Base-by-base conservation (phyloP, 2,329 filamentous ascomycete genomes). In the Penicillium expansum region DNA sequence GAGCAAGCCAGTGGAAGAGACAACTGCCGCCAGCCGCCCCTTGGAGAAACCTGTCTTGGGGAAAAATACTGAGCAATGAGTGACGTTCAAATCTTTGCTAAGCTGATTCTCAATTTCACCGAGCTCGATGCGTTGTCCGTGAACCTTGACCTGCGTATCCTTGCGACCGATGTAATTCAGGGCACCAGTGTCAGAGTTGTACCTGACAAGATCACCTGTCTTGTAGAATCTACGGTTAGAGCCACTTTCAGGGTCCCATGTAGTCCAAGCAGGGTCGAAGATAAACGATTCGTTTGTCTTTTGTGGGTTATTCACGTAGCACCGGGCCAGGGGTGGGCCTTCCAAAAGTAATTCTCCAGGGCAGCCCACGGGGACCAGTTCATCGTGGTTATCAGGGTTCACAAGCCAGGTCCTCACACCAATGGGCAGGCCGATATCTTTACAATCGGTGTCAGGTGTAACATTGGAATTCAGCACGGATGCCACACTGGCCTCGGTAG, bases 131-230 rank as follows among this genome's bases (percentile, higher is more conserved):
- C 86, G 77, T 61, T 84, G 86, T 27, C 89, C 89, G 11, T 81
- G 78, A 29, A 89, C 74, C 71, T 90, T 90, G 53, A 88, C 82
- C 69, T 87, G 86, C n/a, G 82, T 82, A 64, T 89, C 87, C 62
- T 85, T 86, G 48, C 87, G 79, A 16, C 86, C 85, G 38, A 86
- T 57, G 58, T 73, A 76, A 13, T 67, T 70, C n/a, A 76, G 60
- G 3, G 72, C 68, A 27, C 74, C 74, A 38, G 60, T 56, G 24
- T 73, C 69, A 0, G 70, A 71, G 42, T 74, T 75, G 47, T 74
- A 74, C 32, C 73, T 67, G 53, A 72, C 74, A 49, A 77, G 53
- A 57, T 77, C 74, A 8, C 74, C 74, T 11, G 74, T 76, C 58
- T 75, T 75, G 60, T 77, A 77, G 33, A 76, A 71, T 58, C 73